These are phyloP conservation scores for Candida patagonica DNA, from an alignment of 805 yeast genomes.

Conservation along the genomic window DNA sequence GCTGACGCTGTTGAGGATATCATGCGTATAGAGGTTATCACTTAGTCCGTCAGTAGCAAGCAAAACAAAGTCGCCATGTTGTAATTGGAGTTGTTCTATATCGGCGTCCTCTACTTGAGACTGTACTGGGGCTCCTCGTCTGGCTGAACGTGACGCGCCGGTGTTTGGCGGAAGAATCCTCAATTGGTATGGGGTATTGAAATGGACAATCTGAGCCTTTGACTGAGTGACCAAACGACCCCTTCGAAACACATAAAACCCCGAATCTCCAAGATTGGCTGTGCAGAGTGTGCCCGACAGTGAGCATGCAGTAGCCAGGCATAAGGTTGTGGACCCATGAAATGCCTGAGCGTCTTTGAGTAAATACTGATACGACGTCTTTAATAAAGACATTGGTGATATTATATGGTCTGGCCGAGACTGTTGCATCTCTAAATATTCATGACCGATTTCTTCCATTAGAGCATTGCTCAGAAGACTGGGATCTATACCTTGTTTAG, in stretches of 20 bases:
- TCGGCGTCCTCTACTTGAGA: conserved; percentile 67
- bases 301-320: conserved; percentile 58
- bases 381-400: conserved; percentile 41
- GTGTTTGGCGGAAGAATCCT: conserved; percentile 64
- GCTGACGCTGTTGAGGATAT: conserved; percentile 57
- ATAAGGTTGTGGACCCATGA: conserved; percentile 93
- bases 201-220: conserved; percentile 70
- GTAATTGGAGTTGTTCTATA: conserved; percentile 51
- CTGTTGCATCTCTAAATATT: conserved; percentile 24
- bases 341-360: conserved; percentile 48
- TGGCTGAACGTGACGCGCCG: conserved; percentile 19
- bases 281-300: conserved; percentile 45
- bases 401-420: conserved; percentile 5
- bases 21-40: conserved; percentile 70
- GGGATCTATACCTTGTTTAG: conserved; percentile 78
- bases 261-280: conserved; percentile 89
- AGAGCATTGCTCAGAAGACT: conserved; percentile 78
- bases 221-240: conserved; percentile 55
- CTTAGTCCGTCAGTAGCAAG: conserved; percentile 93
- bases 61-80: conserved; percentile 65
- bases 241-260: conserved; percentile 79
- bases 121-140: conserved; percentile 43
- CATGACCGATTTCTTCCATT: conserved; percentile 44
- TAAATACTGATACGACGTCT: conserved; percentile 47
- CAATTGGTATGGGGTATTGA: conserved; percentile 87